Percentiles rank a stretch among this genome's conserved stretches.
Conservation (phyloP, 164 flowering plant genomes). For the Berberis thunbergii region DNA sequence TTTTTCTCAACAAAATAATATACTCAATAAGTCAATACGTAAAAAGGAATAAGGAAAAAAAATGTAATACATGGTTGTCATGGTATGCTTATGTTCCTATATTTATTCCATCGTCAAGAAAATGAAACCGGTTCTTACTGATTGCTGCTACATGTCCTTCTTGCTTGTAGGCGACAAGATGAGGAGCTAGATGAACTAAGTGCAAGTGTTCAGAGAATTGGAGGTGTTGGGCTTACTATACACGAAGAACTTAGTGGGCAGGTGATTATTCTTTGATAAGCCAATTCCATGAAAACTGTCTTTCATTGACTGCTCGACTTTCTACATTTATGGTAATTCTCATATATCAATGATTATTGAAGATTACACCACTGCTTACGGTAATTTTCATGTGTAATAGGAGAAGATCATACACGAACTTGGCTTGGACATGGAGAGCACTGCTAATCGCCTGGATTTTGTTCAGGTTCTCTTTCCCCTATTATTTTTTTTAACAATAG, state of each 20-base stretch:
- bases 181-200: conserved; percentile 93
- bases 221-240: conserved; percentile 90
- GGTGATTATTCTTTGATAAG: conserved; percentile 26
- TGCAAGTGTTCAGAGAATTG: conserved; percentile 86
- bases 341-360: too few relatives aligned
- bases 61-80: too few relatives aligned
- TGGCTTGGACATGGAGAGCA: conserved; percentile 74
- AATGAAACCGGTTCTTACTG: not conserved
- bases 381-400: conserved; percentile 23
- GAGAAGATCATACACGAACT: conserved; percentile 72
- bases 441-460: conserved; percentile 83
- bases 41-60: too few relatives aligned
- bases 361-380: not conserved
- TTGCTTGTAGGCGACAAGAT: conserved; percentile 71
- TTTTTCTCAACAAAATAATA: too few relatives aligned
- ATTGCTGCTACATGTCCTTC: conserved; percentile 3
- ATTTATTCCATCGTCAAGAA: not conserved
- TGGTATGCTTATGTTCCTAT: too few relatives aligned
- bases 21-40: too few relatives aligned
- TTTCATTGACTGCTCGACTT: too few relatives aligned
- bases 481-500: too few relatives aligned
- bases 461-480: conserved; percentile 53
- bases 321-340: too few relatives aligned
- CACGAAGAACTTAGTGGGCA: conserved; percentile 95
- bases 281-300: too few relatives aligned